A percentile compares a stretch with the other conserved stretches of the same genome.
These are phyloP conservation scores for Coniferiporia sulphurascens DNA, from an alignment of 1,284 basidiomycete genomes.

Conservation along the genomic window DNA sequence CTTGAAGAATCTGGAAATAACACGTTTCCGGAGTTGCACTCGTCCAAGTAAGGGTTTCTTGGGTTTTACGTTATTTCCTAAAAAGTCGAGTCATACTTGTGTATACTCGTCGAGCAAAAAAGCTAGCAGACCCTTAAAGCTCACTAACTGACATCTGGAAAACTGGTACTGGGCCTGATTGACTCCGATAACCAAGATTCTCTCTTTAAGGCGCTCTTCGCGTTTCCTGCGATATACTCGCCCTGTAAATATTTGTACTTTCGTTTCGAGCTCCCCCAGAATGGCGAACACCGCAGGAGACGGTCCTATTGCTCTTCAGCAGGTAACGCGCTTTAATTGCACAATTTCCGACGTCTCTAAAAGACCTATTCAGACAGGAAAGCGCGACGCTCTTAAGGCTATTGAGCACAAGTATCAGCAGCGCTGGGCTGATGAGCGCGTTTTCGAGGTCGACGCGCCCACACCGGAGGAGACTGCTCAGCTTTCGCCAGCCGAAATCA, in stretches of 20 bases:
- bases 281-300: constrained; percentile 14
- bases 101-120: not conserved
- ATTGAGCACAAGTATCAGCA: constrained; percentile 85
- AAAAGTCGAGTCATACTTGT: not conserved
- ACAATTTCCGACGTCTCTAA: not conserved
- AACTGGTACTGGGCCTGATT: not conserved
- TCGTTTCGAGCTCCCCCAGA: not conserved
- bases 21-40: too few species aligned
- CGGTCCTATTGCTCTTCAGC: constrained; percentile 18
- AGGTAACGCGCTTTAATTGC: constrained; percentile 31
- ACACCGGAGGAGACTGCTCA: constrained; percentile 57
- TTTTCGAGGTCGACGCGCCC: constrained; percentile 87
- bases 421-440: constrained; percentile 65
- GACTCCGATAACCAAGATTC: constrained; percentile 3
- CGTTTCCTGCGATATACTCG: constrained; percentile 11
- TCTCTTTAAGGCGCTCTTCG: constrained; percentile 1
- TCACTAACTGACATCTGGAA: too few species aligned
- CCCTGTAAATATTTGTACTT: constrained; percentile 11
- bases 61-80: not conserved
- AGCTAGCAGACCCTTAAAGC: not conserved
- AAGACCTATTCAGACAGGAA: constrained; percentile 68
- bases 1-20: too few species aligned
- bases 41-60: not conserved
- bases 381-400: constrained; percentile 82
- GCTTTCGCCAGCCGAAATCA: constrained; percentile 59